Base-by-base conservation (phyloP, 2,329 filamentous ascomycete genomes). In the Trichoderma asperellum region DNA sequence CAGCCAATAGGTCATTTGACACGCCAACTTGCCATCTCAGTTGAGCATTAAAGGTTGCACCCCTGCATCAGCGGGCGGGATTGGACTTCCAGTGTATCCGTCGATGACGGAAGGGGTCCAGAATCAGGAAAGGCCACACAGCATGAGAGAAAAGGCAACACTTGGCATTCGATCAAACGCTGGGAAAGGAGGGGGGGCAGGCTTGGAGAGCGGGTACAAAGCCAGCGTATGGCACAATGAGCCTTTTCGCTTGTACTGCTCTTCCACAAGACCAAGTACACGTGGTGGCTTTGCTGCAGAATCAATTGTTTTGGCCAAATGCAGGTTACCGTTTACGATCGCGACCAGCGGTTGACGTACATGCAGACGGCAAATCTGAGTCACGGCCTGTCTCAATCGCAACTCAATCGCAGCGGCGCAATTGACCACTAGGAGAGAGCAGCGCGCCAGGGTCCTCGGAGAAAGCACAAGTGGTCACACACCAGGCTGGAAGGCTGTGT, bases 1-100 rank as follows among this genome's bases (percentile, higher is more conserved):
- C 35, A 16, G 52, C 52, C 6, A 55, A 49, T 24, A 11, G 63
- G 64, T 68, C 64, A 68, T 24, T 60, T 68, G 64, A 68, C 64
- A 49, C 27, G n/a, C 40, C 64, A 37, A 5, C 16, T 29, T 6
- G 29, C 47, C 40, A 34, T 16, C 40, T n/a, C 10, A 21, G 14
- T 14, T n/a, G 40, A 53, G 29, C 18, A n/a, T 24, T 49, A 29
- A 37, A 53, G 52, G 40, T n/a, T 47, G 53, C 56, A 67, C 64
- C 64, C 53, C 53, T 58, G 64, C 64, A 47, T 59, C 64, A 37
- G 6, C 27, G 64, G 52, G 32, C 43, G 21, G 43, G 37, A 49
- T 27, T 57, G 27, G 27, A 4, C 27, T n/a, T 57, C 53, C 53
- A 58, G 63, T 18, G 55, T 55, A 66, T 58, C 63, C 53, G 35